Percentiles rank a stretch among this genome's conserved stretches.
Evolutionary conservation across 179 eudicot genomes (phyloP).

Genomic region (Sideroxylon spinosum): DNA sequence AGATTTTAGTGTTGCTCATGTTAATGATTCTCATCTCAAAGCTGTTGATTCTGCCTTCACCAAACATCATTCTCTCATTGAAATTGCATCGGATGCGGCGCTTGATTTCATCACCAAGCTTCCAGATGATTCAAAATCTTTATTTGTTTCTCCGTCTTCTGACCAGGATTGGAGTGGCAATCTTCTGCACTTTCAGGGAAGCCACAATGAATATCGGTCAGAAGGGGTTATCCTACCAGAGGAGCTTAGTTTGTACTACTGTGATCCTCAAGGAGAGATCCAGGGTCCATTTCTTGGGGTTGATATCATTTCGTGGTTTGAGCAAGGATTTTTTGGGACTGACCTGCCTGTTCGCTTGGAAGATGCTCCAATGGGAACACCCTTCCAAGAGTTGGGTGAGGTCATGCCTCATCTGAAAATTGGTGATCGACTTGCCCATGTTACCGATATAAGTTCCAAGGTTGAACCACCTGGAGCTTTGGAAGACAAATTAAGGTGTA

Average conservation of each 20-base stretch:
- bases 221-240: constrained; percentile 50
- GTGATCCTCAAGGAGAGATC: constrained; percentile 88
- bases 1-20: constrained; percentile 25
- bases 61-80: constrained; percentile 25
- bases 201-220: constrained; percentile 23
- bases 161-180: constrained; percentile 36
- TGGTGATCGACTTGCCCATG: constrained; percentile 29
- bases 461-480: constrained; percentile 33
- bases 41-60: constrained; percentile 28
- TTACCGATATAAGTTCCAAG: constrained; percentile 29
- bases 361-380: constrained; percentile 68
- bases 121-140: constrained; percentile 45
- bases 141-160: constrained; percentile 34
- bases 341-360: constrained; percentile 76
- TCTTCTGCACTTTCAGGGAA: constrained; percentile 32
- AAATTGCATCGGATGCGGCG: constrained; percentile 24
- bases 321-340: constrained; percentile 90
- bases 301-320: constrained; percentile 93
- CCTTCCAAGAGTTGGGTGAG: constrained; percentile 70
- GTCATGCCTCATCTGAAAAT: constrained; percentile 70
- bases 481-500: constrained; percentile 30
- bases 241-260: constrained; percentile 68
- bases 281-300: constrained; percentile 97
- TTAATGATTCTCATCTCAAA: constrained; percentile 25
- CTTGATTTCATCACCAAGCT: constrained; percentile 32